Evolutionary conservation across 1,284 basidiomycete genomes (phyloP), one percentile per base, ranked within the genome.

Genomic region (Cystobasidiaceae sp.): DNA sequence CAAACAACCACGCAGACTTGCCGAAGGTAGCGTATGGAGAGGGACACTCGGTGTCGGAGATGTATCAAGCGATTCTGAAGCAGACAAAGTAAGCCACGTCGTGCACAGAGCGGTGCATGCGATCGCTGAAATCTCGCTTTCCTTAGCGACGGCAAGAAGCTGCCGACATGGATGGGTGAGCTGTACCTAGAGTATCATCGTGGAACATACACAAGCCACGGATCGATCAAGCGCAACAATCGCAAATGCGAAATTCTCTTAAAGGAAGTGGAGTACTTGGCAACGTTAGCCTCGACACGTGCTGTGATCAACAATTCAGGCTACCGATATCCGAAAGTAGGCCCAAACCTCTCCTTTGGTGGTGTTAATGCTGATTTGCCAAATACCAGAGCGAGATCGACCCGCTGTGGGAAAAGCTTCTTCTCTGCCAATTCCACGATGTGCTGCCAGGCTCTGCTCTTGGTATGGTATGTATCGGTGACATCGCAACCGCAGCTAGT

Each of bases 211-310:
- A 79, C 78, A 6, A 77, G 75, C 15, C 79, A 81, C 64, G 89
- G 88, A 21, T 90, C 88, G 4, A 97, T 97, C 81, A 98, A 98
- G 83, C 91, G 88, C 76, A 90, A 92, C 13, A 98, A 98, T 76
- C 82, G 94, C 59, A 90, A 96, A 76, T 87, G 89, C 28, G 94
- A 97, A 79, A 89, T 96, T 57, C 79, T 97, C 37, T 79, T 97
- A 69, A 84, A 90, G 44, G 91, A 97, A 74, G 81, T 92, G 64
- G 94, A 98, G 85, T 86, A 87, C 71, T 77, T 90, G 17, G 83
- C 89, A 2, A 93, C 93, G 0, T 78, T 97, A 32, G 92, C 93
- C 0, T 91, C 88, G 5, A 74, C 56, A 9, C 61, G 56, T 11
- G 43, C 51, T n/a, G 21, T 17, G 11, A 33, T 30, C 11, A 55